These are phyloP conservation scores for Termitomyces sp. DNA, from an alignment of 768 basidiomycete genomes.

Conservation along the genomic window DNA sequence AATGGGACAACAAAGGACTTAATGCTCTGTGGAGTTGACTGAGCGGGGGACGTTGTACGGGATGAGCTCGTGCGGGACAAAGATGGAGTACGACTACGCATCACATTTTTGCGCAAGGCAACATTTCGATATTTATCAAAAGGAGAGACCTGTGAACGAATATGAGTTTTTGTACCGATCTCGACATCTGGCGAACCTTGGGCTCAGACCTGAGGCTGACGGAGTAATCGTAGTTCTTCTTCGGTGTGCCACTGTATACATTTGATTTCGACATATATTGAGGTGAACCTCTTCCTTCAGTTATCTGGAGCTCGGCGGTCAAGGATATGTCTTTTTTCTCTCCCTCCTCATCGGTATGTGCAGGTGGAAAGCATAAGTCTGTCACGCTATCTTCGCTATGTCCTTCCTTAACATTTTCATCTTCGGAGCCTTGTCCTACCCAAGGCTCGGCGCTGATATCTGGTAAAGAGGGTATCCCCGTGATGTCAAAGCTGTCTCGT, in stretches of 20 bases:
- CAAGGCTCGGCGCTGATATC: conserved; percentile 27
- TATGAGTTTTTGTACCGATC: neutral
- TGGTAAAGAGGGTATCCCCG: conserved; percentile 51
- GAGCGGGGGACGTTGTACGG: conserved; percentile 50
- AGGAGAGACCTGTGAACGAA: conserved; percentile 48
- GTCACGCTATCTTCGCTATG: conserved; percentile 49
- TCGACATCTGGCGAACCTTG: conserved; percentile 34
- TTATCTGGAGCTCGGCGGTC: conserved; percentile 50
- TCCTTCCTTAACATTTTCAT: conserved; percentile 30
- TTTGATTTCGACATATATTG: conserved; percentile 30
- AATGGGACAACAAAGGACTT: conserved; percentile 38
- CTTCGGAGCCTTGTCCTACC: conserved; percentile 30
- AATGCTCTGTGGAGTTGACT: conserved; percentile 61
- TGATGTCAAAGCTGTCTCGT: conserved; percentile 55
- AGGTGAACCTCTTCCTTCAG: conserved; percentile 54
- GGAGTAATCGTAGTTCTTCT: conserved; percentile 55
- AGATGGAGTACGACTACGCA: conserved; percentile 60
- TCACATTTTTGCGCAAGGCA: conserved; percentile 44
- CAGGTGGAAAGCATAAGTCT: conserved; percentile 47
- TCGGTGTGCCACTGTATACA: conserved; percentile 36
- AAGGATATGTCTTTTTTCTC: conserved; percentile 41
- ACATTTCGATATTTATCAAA: conserved; percentile 62
- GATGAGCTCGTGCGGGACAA: conserved; percentile 59
- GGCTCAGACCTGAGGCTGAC: conserved; percentile 56
- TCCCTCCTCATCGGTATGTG: conserved; percentile 32